Conservation (phyloP, 345 rosid genomes). For the Turritis glabra region DNA sequence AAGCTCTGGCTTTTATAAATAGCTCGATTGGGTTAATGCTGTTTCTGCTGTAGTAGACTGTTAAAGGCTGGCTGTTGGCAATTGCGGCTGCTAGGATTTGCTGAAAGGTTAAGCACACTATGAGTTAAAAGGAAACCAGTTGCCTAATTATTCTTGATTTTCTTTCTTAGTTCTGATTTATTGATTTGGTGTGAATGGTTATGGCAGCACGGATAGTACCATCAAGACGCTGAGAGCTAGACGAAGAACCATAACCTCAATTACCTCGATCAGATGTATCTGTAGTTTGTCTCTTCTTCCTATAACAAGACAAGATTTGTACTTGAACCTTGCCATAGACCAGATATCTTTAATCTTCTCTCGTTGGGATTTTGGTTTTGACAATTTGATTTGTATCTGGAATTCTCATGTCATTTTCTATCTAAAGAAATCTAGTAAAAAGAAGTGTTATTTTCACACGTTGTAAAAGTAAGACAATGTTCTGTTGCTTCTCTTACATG, state of each 20-base stretch:
- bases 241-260: neutral
- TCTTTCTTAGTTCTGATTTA: too few relatives aligned
- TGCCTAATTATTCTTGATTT: too few relatives aligned
- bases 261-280: neutral
- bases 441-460: conserved; percentile 6
- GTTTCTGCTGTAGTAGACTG: too few relatives aligned
- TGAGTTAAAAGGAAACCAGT: too few relatives aligned
- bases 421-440: neutral
- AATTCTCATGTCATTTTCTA: neutral
- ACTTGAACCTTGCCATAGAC: neutral
- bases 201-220: too few relatives aligned
- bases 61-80: too few relatives aligned
- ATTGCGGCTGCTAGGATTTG: neutral
- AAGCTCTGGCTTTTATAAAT: neutral
- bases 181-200: too few relatives aligned
- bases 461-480: conserved; percentile 9
- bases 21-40: neutral
- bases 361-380: conserved; percentile 1
- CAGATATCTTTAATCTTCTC: neutral
- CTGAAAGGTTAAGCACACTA: neutral
- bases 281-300: neutral
- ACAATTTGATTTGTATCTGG: neutral
- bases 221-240: too few relatives aligned
- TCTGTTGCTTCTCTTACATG: conserved; percentile 31
- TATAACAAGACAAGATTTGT: neutral